These are phyloP conservation scores for Beauveria bassiana DNA, from an alignment of 2,329 filamentous ascomycete genomes.

Conservation along the genomic window DNA sequence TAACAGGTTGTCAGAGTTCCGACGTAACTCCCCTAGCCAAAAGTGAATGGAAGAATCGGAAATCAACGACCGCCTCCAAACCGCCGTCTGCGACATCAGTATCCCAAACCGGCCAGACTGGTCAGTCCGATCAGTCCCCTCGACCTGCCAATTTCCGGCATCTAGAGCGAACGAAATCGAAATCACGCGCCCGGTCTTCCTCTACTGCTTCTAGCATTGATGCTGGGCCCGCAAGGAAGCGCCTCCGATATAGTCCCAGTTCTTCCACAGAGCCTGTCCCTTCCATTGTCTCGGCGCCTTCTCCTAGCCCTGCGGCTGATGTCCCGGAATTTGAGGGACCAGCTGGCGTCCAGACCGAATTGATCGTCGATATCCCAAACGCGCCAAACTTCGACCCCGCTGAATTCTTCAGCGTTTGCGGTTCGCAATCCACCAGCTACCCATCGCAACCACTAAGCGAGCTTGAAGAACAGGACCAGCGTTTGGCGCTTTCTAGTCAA, in stretches of 20 bases:
- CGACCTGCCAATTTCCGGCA: conserved; percentile 22
- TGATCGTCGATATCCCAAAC: conserved; percentile 25
- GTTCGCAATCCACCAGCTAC: conserved; percentile 22
- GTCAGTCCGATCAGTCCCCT: conserved; percentile 20
- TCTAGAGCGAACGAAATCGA: conserved; percentile 12
- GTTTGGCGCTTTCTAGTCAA: conserved; percentile 22
- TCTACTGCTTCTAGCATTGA: not conserved
- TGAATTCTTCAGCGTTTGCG: conserved; percentile 27
- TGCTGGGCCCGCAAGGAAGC: conserved; percentile 17
- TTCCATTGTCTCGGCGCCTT: conserved; percentile 22
- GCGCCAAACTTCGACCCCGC: conserved; percentile 24
- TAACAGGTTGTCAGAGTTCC: conserved; percentile 15
- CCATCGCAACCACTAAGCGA: conserved; percentile 26
- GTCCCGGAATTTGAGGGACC: conserved; percentile 13
- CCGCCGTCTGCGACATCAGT: not conserved
- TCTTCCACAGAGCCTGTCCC: conserved; percentile 23
- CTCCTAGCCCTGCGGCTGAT: conserved; percentile 17
- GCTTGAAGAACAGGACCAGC: conserved; percentile 28
- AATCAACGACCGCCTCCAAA: conserved; percentile 10
- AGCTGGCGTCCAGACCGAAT: conserved; percentile 10
- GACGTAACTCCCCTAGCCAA: conserved; percentile 25
- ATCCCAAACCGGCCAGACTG: not conserved
- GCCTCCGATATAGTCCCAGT: conserved; percentile 16
- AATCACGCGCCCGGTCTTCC: not conserved
- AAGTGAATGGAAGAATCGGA: conserved; percentile 26